Evolutionary conservation across 1,284 basidiomycete species (phyloP), one percentile per base, ranked within the genome.

Genomic region (Bondarzewia mesenterica): DNA sequence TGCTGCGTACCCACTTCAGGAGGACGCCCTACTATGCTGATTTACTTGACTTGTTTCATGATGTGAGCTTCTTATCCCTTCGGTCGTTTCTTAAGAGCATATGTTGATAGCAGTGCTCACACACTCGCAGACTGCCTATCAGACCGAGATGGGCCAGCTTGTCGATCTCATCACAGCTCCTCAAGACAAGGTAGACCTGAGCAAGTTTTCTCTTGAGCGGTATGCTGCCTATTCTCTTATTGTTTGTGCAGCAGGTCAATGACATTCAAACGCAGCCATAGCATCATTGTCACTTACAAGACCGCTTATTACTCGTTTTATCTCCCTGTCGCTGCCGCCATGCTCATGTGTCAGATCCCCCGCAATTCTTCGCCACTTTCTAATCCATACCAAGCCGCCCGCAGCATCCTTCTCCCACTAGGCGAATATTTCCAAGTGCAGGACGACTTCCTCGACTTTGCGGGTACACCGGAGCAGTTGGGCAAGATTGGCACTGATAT

Each of bases 381-480:
- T 22, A 48, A 63, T 20, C 69, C 78, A 3, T 98, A 93, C 75
- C 75, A 85, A 49, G 67, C 82, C 55, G 89, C 95, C 0, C 74
- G 84, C 46, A 78, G 81, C 44, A 95, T 99, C 63, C 80, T 98
- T 43, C 71, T 99, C 48, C 92, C 91, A 5, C 78, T 98, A 53
- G 95, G 96, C 50, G 93, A 96, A 69, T 99, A 98, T 72, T 98
- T 98, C 83, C 95, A 99, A 71, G 80, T 96, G 44, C 95, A 99
- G 69, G 95, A 99, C 68, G 96, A 99, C 68, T 98, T 87, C 70
- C 82, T 99, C 57, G 95, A 99, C 69, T 95, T 85, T 63, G 87
- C 87, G 46, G 93, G 87, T 7, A 80, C 89, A 2, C 91, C 93
- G 0, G 92, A 94, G 70, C 79, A 89, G 58, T 89, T 98, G 48